These are phyloP conservation scores for Cucumis sativus DNA, from an alignment of 306 rosid species.

Conservation along the genomic window DNA sequence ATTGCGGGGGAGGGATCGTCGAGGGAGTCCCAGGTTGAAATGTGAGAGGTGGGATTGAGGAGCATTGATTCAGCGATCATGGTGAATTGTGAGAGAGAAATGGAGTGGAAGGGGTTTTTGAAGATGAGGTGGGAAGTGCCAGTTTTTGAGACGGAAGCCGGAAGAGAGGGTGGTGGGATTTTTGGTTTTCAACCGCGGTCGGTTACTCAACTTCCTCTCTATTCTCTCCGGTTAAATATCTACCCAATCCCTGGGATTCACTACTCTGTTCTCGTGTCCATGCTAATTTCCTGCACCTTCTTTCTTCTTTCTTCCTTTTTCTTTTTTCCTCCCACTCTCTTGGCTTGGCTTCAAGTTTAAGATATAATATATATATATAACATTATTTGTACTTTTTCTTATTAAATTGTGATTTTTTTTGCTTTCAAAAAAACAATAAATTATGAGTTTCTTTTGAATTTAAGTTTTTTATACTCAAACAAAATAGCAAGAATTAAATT, in stretches of 20 bases:
- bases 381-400: not conserved
- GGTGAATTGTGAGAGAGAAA: not conserved
- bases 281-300: not conserved
- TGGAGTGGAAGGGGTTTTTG: not conserved
- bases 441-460: not conserved
- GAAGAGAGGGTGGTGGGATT: constrained; percentile 1
- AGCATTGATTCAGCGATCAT: constrained; percentile 22
- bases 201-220: not conserved
- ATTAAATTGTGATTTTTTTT: not conserved
- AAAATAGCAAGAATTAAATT: no score
- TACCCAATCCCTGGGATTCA: not conserved
- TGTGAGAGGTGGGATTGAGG: constrained; percentile 21
- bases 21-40: constrained; percentile 28
- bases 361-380: not conserved
- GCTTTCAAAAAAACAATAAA: not conserved
- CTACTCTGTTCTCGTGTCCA: not conserved
- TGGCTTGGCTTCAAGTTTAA: not conserved
- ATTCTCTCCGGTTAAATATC: not conserved
- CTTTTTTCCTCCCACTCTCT: not conserved
- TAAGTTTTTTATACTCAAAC: no score
- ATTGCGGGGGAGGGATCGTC: constrained; percentile 12
- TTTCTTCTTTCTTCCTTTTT: not conserved
- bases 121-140: constrained; percentile 17
- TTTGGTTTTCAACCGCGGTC: constrained; percentile 22
- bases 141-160: not conserved